phyloP scores from a whole-genome alignment of 257 asterid species.

The Petrea volubilis region DNA sequence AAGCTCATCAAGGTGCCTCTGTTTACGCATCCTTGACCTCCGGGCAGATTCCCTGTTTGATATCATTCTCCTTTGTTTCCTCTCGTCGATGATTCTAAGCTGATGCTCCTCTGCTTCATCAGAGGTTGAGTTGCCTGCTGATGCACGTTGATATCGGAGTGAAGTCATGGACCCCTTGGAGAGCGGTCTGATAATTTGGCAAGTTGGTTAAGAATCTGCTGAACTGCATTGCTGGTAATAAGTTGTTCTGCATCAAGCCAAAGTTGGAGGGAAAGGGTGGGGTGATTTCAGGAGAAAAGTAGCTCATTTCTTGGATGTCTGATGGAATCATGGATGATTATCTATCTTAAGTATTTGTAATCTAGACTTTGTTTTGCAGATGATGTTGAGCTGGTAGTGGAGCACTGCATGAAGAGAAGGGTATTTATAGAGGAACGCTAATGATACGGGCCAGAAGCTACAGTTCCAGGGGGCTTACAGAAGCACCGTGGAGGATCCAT shows the following conservation, averaged over 20 bases:
- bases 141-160: constrained; percentile 32
- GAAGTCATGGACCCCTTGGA: constrained; percentile 38
- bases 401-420: constrained; percentile 42
- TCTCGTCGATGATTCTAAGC: constrained; percentile 52
- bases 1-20: constrained; percentile 85
- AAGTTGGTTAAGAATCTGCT: constrained; percentile 35
- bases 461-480: constrained; percentile 50
- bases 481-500: constrained; percentile 37
- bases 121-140: constrained; percentile 70
- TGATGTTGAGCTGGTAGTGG: constrained; percentile 30
- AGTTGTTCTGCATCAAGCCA: constrained; percentile 41
- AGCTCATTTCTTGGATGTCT: constrained; percentile 52
- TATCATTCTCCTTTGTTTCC: constrained; percentile 83
- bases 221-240: constrained; percentile 44
- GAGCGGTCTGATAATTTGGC: constrained; percentile 32
- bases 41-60: constrained; percentile 90
- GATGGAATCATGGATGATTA: constrained; percentile 52
- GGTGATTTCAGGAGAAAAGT: constrained; percentile 44
- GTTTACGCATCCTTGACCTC: constrained; percentile 92
- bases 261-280: constrained; percentile 44
- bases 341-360: constrained; percentile 10
- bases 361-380: constrained; percentile 15
- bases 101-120: constrained; percentile 77
- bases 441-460: constrained; percentile 31
- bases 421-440: constrained; percentile 58